Conservation (phyloP, 208 protist genomes). For the Porcisia hertigi region DNA sequence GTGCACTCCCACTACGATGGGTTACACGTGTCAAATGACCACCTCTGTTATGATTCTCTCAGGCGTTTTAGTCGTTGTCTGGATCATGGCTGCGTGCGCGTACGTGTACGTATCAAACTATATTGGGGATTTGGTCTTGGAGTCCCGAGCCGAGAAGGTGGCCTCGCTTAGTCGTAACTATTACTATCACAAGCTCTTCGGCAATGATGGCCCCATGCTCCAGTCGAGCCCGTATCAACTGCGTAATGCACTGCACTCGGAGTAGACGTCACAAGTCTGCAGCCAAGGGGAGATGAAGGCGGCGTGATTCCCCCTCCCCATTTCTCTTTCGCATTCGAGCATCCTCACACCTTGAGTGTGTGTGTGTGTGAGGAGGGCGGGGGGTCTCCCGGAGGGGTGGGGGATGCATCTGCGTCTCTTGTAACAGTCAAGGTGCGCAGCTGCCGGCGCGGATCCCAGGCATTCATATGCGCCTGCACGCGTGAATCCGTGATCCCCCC, state of each 20-base stretch:
- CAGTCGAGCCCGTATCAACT: constrained; percentile 19
- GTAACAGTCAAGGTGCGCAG: too few species aligned
- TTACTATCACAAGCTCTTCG: constrained; percentile 84
- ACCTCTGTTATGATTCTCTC: constrained; percentile 60
- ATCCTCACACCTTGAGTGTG: not conserved
- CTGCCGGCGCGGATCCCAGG: too few species aligned
- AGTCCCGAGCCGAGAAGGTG: constrained; percentile 29
- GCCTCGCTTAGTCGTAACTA: constrained; percentile 47
- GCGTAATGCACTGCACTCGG: not conserved
- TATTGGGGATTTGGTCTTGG: constrained; percentile 46
- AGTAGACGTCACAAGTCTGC: not conserved
- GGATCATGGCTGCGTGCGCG: constrained; percentile 55
- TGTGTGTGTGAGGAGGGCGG: not conserved
- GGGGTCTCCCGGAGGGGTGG: too few species aligned
- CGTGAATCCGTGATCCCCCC: too few species aligned
- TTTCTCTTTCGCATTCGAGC: not conserved
- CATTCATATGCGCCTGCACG: too few species aligned
- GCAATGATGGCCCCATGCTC: constrained; percentile 22
- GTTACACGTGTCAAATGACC: constrained; percentile 63
- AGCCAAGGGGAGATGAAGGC: not conserved
- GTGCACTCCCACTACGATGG: constrained; percentile 34
- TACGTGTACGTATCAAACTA: constrained; percentile 74
- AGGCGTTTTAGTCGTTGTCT: constrained; percentile 58
- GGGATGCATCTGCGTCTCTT: too few species aligned
- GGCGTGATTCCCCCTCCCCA: not conserved